Percentiles rank a stretch among this genome's conserved stretches.
These are phyloP conservation scores for Lecanicillium sp. DNA, from an alignment of 2,329 filamentous ascomycete genomes.

Conservation along the genomic window DNA sequence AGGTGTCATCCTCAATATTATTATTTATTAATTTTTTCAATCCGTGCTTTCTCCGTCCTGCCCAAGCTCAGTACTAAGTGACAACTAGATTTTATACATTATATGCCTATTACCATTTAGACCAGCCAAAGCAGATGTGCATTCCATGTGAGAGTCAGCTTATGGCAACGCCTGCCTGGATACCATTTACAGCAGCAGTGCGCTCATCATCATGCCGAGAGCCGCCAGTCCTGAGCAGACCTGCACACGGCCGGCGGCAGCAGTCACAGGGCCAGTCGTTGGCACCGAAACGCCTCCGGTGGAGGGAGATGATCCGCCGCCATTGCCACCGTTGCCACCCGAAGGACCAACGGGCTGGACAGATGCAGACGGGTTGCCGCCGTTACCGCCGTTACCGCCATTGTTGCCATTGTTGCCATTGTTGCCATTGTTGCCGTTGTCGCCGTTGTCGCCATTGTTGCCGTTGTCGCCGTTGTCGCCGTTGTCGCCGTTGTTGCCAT, in stretches of 20 bases:
- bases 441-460: background rate
- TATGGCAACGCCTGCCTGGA: background rate
- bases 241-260: background rate
- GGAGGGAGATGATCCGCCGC: background rate
- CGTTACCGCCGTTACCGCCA: background rate
- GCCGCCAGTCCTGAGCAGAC: background rate
- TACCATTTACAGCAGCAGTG: background rate
- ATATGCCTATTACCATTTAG: background rate
- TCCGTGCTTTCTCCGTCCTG: too few relatives aligned
- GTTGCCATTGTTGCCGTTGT: background rate
- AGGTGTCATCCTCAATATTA: too few relatives aligned
- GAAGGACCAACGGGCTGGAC: background rate
- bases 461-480: background rate
- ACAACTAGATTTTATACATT: background rate
- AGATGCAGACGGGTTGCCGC: background rate
- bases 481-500: background rate
- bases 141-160: too few relatives aligned
- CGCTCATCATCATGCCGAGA: background rate
- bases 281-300: background rate
- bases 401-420: background rate
- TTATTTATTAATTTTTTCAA: too few relatives aligned
- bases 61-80: background rate
- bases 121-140: background rate
- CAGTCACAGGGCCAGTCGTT: background rate
- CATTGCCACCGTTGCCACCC: background rate